Conservation (phyloP, 2,329 filamentous ascomycete species). For the Venturia asperata region DNA sequence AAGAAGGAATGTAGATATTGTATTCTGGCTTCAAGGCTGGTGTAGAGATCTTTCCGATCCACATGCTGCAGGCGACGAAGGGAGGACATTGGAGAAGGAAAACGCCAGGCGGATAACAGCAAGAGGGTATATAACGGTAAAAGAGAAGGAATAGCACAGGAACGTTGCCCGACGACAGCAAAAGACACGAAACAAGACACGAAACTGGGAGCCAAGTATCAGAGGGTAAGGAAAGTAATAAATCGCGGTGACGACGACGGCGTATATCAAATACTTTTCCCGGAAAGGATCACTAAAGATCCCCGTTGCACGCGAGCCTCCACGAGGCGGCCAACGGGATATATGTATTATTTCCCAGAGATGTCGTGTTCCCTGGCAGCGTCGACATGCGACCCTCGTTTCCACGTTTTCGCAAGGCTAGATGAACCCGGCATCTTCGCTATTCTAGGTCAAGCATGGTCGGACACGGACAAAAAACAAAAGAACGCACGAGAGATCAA, state of each 20-base stretch:
- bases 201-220: neutral
- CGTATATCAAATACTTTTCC: conserved; percentile 4
- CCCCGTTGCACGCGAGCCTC: neutral
- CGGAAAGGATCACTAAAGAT: neutral
- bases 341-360: neutral
- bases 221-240: neutral
- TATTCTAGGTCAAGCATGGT: neutral
- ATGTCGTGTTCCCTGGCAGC: neutral
- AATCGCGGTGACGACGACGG: neutral
- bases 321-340: neutral
- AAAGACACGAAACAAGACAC: conserved; percentile 1
- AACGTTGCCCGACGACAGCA: neutral
- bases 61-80: conserved; percentile 48
- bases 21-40: conserved; percentile 60
- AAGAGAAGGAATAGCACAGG: neutral
- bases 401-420: neutral
- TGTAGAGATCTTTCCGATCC: conserved; percentile 64
- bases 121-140: neutral
- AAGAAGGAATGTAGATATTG: conserved; percentile 69
- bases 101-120: neutral
- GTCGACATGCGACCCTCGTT: neutral
- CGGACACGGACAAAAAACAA: conserved; percentile 4
- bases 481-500: neutral
- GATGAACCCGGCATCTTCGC: neutral
- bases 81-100: conserved; percentile 20